These are phyloP conservation scores for Tephrocybe sp. DNA, from an alignment of 768 basidiomycete species.

Conservation along the genomic window DNA sequence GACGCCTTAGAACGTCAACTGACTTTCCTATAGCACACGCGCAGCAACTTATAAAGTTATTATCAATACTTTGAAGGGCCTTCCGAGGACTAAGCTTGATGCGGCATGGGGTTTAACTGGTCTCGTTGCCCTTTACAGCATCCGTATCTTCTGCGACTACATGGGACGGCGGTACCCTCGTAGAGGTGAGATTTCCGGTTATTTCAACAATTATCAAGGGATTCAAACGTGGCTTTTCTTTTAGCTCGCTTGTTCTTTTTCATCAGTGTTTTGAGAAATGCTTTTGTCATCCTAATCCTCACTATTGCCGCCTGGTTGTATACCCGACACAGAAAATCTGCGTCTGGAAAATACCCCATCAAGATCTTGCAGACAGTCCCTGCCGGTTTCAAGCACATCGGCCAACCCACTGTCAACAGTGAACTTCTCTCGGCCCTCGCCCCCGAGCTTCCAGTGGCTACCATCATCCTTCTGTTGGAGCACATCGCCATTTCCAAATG, in stretches of 20 bases:
- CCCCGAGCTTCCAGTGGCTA: constrained; percentile 76
- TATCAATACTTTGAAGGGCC: constrained; percentile 88
- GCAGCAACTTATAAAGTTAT: constrained; percentile 83
- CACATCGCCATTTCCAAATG: constrained; percentile 98
- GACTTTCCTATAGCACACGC: constrained; percentile 58
- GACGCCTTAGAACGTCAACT: constrained; percentile 6
- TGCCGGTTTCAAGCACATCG: constrained; percentile 69
- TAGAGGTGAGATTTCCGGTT: constrained; percentile 38
- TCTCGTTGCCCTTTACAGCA: constrained; percentile 64
- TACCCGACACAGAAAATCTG: constrained; percentile 56
- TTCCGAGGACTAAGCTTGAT: constrained; percentile 69
- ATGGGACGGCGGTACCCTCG: constrained; percentile 60
- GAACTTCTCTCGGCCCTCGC: constrained; percentile 65
- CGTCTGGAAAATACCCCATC: constrained; percentile 74
- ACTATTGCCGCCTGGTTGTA: constrained; percentile 88
- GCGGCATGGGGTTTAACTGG: constrained; percentile 89
- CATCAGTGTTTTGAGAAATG: constrained; percentile 71
- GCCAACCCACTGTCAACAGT: constrained; percentile 36
- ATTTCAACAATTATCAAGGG: neutral
- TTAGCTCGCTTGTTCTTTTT: constrained; percentile 75
- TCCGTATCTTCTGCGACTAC: constrained; percentile 55
- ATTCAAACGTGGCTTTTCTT: neutral
- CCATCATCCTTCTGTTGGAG: constrained; percentile 87
- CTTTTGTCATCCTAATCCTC: constrained; percentile 84
- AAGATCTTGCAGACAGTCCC: constrained; percentile 83